Base-by-base conservation (phyloP, 2,329 filamentous ascomycete species). In the Aspergillus neotritici region DNA sequence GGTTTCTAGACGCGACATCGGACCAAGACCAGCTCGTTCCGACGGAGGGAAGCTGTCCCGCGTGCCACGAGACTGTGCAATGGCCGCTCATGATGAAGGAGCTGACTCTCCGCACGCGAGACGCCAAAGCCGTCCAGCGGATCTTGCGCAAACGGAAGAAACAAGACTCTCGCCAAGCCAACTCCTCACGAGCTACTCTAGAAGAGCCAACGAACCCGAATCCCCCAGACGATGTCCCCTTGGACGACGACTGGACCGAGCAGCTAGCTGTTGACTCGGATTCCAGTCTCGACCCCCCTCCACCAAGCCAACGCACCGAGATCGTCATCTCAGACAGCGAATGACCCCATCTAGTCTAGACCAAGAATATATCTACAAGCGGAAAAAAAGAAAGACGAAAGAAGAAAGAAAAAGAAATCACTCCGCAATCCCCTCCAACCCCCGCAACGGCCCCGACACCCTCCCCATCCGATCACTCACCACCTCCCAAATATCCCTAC, bases 31-130 rank as follows among this genome's bases (percentile, higher is more conserved):
- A 61, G 2, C 56, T 94, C 1, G 58, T 94, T 1, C 91, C 91
- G 0, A 71, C 78, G 1, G 61, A 73, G 29, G 89, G 88, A 2
- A 64, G 56, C 2, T 97, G 91, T 66, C 87, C 87, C 0, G 68
- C 69, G 14, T 97, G 91, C 59, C 66, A 73, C 1, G 71, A 72
- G 0, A 64, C 71, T 4, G 67, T 89, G 2, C 63, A 73, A 39
- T 97, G 91, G 91, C 72, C 75, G 0, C 78, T 85, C 37, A 79
- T 96, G 68, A 84, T 94, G 70, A 90, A 82, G 60, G 90, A 94
- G 61, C 66, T 94, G 54, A 93, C 78, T 39, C 67, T 95, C 37
- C 77, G 91, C 28, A 71, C 79, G 30, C 77, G 87, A 16, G 89
- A 84, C 1, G 66, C 75, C 42, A 84, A 84, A 44, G 84, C 89